A percentile compares a stretch with the other conserved stretches of the same genome.
Evolutionary conservation across 345 rosid species (phyloP).

Genomic region (Abelmoschus esculentus): DNA sequence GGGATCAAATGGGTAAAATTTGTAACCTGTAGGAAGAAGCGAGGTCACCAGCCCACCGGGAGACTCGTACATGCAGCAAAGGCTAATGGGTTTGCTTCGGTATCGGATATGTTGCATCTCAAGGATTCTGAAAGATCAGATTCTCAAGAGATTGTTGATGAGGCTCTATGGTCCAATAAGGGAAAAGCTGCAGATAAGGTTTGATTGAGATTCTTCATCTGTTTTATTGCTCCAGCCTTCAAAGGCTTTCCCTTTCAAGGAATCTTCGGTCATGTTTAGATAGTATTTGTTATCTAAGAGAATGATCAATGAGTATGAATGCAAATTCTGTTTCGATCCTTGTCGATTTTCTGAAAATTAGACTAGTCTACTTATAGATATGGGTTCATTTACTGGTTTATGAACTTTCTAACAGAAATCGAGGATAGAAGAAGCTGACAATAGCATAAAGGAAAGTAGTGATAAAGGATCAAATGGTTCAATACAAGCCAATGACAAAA

Average conservation of each 20-base stretch:
- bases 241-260: too few relatives aligned
- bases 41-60: constrained; percentile 15
- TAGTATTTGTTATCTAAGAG: background rate
- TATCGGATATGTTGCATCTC: constrained; percentile 14
- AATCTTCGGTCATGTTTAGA: background rate
- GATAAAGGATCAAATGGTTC: background rate
- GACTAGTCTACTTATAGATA: background rate
- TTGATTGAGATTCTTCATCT: background rate
- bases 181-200: constrained; percentile 10
- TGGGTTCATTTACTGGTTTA: background rate
- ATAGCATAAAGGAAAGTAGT: background rate
- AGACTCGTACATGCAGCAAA: constrained; percentile 8
- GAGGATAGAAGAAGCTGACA: background rate
- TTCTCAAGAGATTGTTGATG: background rate
- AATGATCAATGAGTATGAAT: background rate
- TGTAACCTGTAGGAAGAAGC: constrained; percentile 12
- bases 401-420: constrained; percentile 9
- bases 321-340: background rate
- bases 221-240: background rate
- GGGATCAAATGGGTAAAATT: too few relatives aligned
- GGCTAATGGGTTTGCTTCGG: constrained; percentile 19
- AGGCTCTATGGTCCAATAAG: background rate
- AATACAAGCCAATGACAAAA: background rate
- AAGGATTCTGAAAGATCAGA: background rate
- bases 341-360: background rate